These are phyloP conservation scores for Blastocystis sp. DNA, from an alignment of 352 stramenopile species.

Conservation along the genomic window DNA sequence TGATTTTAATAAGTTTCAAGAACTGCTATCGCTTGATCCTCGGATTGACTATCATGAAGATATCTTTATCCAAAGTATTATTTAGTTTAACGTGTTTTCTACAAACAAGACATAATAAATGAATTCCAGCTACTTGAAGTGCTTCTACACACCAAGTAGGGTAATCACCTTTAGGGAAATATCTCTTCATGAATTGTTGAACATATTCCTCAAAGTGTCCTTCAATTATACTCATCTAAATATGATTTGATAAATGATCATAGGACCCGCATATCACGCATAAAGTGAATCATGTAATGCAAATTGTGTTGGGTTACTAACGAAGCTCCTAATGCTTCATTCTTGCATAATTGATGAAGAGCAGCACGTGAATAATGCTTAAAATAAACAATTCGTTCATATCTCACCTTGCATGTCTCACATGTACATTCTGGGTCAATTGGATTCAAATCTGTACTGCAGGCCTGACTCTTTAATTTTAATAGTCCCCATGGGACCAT, in stretches of 20 bases:
- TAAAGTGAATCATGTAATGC: constrained; percentile 76
- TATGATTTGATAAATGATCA: neutral
- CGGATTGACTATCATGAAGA: constrained; percentile 22
- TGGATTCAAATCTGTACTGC: constrained; percentile 69
- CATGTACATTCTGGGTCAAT: constrained; percentile 73
- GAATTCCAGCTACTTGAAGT: constrained; percentile 70
- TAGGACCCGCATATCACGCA: constrained; percentile 69
- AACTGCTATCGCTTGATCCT: constrained; percentile 1
- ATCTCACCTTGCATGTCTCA: constrained; percentile 69
- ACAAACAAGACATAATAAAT: constrained; percentile 46
- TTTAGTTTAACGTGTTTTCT: neutral
- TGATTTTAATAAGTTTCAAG: constrained; percentile 44
- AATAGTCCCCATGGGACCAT: constrained; percentile 74
- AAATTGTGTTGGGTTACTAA: constrained; percentile 77
- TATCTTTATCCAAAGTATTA: constrained; percentile 51
- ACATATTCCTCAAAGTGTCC: constrained; percentile 73
- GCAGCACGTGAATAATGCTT: constrained; percentile 72
- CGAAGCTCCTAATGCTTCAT: constrained; percentile 72
- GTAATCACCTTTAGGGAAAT: constrained; percentile 70
- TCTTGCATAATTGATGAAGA: constrained; percentile 73
- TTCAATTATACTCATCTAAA: constrained; percentile 71
- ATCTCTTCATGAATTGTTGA: constrained; percentile 72
- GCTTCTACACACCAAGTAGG: constrained; percentile 73
- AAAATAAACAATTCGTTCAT: neutral
- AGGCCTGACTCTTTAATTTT: constrained; percentile 72